phyloP scores from a whole-genome alignment of 2,329 filamentous ascomycete genomes.

The Phyllosticta capitalensis region DNA sequence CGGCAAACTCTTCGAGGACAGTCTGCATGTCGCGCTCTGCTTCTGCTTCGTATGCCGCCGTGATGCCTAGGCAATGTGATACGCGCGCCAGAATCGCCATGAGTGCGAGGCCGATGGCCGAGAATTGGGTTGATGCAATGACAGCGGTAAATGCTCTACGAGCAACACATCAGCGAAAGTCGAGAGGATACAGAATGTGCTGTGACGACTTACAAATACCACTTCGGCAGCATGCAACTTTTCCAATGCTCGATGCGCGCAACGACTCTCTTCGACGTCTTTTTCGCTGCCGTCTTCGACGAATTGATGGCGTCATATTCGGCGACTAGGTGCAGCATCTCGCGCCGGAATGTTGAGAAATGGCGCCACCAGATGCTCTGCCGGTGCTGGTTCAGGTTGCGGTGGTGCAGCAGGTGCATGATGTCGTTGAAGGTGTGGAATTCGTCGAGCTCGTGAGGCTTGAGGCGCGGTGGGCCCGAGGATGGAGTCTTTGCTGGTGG shows the following conservation, averaged over 20 bases:
- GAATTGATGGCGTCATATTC: neutral
- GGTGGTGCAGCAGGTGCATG: constrained; percentile 59
- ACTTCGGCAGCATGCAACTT: constrained; percentile 20
- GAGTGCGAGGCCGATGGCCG: constrained; percentile 36
- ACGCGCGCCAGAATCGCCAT: constrained; percentile 33
- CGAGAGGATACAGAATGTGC: neutral
- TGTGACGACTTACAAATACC: constrained; percentile 25
- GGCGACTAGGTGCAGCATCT: constrained; percentile 45
- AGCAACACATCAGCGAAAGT: constrained; percentile 5
- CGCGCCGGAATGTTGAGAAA: constrained; percentile 62
- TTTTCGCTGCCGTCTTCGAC: neutral
- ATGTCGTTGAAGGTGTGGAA: constrained; percentile 28
- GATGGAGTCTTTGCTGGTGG: neutral
- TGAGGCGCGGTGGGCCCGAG: constrained; percentile 1
- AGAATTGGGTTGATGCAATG: constrained; percentile 36
- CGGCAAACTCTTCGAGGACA: constrained; percentile 24
- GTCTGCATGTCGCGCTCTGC: constrained; percentile 32
- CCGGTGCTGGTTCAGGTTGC: constrained; percentile 87
- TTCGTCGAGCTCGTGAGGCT: constrained; percentile 4
- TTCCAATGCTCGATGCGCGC: constrained; percentile 8
- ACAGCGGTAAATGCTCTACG: constrained; percentile 35
- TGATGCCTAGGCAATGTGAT: constrained; percentile 32
- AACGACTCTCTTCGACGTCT: neutral
- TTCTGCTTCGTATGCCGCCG: constrained; percentile 32
- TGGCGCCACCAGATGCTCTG: constrained; percentile 71